Evolutionary conservation across 805 yeast species (phyloP).

Genomic region (Candida germanica): DNA sequence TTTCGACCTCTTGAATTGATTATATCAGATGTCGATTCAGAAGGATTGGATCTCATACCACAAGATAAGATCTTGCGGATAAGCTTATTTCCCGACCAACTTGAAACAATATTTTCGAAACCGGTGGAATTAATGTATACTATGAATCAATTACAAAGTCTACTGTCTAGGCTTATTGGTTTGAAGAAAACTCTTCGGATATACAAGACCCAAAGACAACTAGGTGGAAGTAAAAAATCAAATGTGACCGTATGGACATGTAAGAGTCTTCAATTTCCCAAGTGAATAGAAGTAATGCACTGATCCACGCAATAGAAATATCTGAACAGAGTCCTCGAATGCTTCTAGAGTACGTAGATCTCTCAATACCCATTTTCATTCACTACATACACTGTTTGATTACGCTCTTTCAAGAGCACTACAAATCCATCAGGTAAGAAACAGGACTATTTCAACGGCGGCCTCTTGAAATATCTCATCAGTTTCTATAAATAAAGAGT

Average conservation of each 20-base stretch:
- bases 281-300: no score
- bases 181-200: constrained; percentile 2
- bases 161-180: background rate
- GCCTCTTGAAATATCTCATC: constrained; percentile 33
- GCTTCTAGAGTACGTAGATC: no score
- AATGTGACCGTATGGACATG: constrained; percentile 12
- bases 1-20: constrained; percentile 23
- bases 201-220: constrained; percentile 7
- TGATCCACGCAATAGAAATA: no score
- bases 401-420: background rate
- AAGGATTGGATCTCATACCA: no score
- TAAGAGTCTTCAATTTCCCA: background rate
- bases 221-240: constrained; percentile 4
- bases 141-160: no score
- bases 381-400: background rate
- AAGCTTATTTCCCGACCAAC: no score
- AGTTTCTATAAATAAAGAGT: constrained; percentile 45
- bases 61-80: no score
- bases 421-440: background rate
- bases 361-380: no score
- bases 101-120: no score
- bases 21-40: no score
- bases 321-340: no score
- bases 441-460: constrained; percentile 6
- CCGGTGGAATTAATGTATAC: no score